A percentile compares a stretch with the other conserved stretches of the same genome.
Evolutionary conservation across 208 protist species (phyloP).

Genomic region (Leishmania mexicana): DNA sequence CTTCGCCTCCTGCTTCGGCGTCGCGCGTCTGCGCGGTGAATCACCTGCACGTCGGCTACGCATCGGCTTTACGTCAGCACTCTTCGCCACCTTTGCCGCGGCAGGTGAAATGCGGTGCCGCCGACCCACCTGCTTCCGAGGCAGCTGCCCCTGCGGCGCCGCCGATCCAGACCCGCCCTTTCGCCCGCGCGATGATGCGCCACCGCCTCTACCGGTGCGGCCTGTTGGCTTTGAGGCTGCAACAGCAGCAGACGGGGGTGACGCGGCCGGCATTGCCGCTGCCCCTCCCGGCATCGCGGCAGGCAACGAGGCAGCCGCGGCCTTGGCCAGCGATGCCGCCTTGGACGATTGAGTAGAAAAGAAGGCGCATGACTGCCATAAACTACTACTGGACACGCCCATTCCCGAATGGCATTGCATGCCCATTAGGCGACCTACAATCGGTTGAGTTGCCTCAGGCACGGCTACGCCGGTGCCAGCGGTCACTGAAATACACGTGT

Average conservation of each 20-base stretch:
- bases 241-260: not conserved
- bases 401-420: not conserved
- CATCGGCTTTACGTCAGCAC: slow-evolving; percentile 17
- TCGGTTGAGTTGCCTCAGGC: not conserved
- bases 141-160: slow-evolving; percentile 1
- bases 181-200: slow-evolving; percentile 1
- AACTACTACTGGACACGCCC: not conserved
- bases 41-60: slow-evolving; percentile 24
- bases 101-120: not conserved
- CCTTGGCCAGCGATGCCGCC: slow-evolving; percentile 5
- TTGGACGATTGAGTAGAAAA: slow-evolving; percentile 16
- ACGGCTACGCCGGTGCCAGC: not conserved
- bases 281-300: slow-evolving; percentile 1
- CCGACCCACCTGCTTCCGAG: not conserved
- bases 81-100: not conserved
- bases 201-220: not conserved
- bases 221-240: slow-evolving; percentile 3
- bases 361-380: not conserved
- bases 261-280: slow-evolving; percentile 9
- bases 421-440: not conserved
- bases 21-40: slow-evolving; percentile 8
- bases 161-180: not conserved
- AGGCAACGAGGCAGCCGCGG: not conserved
- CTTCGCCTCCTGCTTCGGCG: slow-evolving; percentile 13
- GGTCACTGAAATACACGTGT: not conserved